A percentile compares a stretch with the other conserved stretches of the same genome.
Evolutionary conservation across 2,329 filamentous ascomycete species (phyloP).

Genomic region (Trichoderma sp.): DNA sequence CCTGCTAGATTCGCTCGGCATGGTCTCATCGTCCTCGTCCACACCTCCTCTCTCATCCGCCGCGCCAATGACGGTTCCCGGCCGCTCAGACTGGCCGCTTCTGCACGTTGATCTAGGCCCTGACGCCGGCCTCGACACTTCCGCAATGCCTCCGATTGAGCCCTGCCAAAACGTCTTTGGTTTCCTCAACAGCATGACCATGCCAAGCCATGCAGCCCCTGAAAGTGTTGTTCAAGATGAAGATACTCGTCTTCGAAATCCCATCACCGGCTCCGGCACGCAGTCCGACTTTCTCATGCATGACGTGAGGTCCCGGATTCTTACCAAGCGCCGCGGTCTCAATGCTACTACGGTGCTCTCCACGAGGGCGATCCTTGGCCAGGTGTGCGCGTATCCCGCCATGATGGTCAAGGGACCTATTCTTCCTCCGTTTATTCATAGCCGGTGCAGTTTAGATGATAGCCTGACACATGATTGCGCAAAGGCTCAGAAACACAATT

Average conservation of each 20-base stretch:
- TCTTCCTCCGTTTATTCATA: constrained; percentile 26
- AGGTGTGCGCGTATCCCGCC: constrained; percentile 22
- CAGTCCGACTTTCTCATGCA: not conserved
- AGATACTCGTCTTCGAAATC: not conserved
- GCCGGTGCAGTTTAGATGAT: constrained; percentile 19
- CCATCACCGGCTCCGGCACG: not conserved
- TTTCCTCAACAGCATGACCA: not conserved
- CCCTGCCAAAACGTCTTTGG: not conserved
- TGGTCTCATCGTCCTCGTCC: not conserved
- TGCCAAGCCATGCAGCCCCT: not conserved
- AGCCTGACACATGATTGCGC: constrained; percentile 1
- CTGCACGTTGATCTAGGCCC: not conserved
- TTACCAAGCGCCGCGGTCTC: constrained; percentile 17
- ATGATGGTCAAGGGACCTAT: constrained; percentile 22
- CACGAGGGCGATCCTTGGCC: constrained; percentile 22
- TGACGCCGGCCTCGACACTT: not conserved
- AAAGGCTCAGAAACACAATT: constrained; percentile 18
- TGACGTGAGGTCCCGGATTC: constrained; percentile 1
- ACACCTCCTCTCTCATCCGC: not conserved
- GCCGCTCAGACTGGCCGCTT: not conserved
- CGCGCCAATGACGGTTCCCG: not conserved
- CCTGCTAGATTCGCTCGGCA: not conserved
- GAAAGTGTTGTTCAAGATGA: not conserved
- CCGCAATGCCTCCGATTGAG: not conserved
- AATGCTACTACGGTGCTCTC: constrained; percentile 8